Evolutionary conservation across 164 flowering plant genomes (phyloP), one percentile per base, ranked within the genome.

Genomic region (Saururus chinensis): DNA sequence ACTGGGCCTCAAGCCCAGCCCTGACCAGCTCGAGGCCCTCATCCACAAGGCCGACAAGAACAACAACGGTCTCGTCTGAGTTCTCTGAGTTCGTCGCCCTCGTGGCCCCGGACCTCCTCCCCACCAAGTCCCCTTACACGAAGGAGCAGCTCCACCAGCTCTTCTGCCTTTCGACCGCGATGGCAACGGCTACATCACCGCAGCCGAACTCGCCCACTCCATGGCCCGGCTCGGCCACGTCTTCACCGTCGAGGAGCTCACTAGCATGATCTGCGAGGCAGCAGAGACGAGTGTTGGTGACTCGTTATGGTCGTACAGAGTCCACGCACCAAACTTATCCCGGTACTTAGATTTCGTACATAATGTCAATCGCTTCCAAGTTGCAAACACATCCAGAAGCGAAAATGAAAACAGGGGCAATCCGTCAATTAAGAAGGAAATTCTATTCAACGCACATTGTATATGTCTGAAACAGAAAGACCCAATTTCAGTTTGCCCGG

Each of bases 61-160:
- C 73, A 82, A 70, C 84, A 92, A 92, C 51, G 96, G 98, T 0
- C 65, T 87, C 0, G 71, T 92, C 1, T n/a, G 96, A 92, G 65
- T 92, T 92, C 67, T 84, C 93, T 4, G 98, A 92, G 78, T 87
- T 92, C 58, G 85, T 87, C 19, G 82, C 81, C 4, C 77, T 86
- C 2, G 92, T 88, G 51, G 82, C 86, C 40, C 98, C 98, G 24
- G 95, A 88, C 60, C 83, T 92, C 14, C 68, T 82, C 1, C 75
- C 84, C 51, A 84, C 73, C 13, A 84, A 73, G 64, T 81, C 80
- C 0, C 95, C 92, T 0, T 86, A 88, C 78, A 84, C 83, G 13
- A 87, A 92, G 66, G 87, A 84, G 48, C 96, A 92, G 71, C 72
- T 92, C 42, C 74, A 40, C 71, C 77, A 72, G 69, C 70, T 92